These are phyloP conservation scores for Backusella mclennaniae DNA, from an alignment of 192 early-diverging fungal species.

Conservation along the genomic window DNA sequence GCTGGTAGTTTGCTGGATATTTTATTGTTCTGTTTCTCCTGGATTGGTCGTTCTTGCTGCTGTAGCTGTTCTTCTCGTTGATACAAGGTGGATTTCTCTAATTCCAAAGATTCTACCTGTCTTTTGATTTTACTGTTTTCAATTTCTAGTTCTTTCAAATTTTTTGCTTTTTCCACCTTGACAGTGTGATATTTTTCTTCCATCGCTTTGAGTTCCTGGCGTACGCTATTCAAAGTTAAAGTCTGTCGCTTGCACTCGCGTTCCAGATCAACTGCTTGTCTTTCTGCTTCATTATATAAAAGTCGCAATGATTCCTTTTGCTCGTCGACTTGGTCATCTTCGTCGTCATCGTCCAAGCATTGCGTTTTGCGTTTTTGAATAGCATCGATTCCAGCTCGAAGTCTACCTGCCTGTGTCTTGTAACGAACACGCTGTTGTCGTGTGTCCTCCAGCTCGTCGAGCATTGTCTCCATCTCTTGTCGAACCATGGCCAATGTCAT, in stretches of 20 bases:
- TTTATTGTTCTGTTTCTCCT: neutral
- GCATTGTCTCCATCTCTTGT: constrained; percentile 12
- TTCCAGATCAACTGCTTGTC: constrained; percentile 11
- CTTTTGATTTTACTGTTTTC: neutral
- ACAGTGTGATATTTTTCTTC: neutral
- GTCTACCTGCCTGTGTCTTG: constrained; percentile 10
- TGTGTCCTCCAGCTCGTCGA: constrained; percentile 10
- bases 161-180: neutral
- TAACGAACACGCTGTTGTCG: neutral
- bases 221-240: neutral
- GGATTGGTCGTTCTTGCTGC: neutral
- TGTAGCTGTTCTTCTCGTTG: neutral
- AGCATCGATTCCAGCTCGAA: constrained; percentile 12
- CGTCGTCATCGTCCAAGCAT: neutral
- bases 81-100: neutral
- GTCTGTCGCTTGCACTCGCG: constrained; percentile 6
- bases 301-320: neutral
- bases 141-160: neutral
- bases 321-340: neutral
- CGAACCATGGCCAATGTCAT: constrained; percentile 7
- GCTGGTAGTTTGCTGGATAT: neutral
- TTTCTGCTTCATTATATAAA: constrained; percentile 5
- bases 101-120: neutral
- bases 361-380: constrained; percentile 8
- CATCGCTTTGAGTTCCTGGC: neutral